Percentiles rank a stretch among this genome's conserved stretches.
Conservation (phyloP, 208 protist species). For the Leptomonas seymouri region DNA sequence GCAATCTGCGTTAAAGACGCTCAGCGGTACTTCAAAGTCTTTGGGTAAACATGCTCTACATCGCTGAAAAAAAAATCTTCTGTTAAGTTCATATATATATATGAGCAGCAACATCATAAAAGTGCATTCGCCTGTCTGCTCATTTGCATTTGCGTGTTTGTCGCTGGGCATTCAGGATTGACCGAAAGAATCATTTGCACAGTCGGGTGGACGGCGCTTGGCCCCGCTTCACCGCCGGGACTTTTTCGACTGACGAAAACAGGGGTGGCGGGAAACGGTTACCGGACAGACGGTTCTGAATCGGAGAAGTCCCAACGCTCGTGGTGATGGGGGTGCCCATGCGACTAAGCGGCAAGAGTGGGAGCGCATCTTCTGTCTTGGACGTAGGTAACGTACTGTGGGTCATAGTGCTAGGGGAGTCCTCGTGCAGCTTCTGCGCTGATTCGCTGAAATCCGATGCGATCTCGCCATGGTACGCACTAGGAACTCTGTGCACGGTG, state of each 20-base stretch:
- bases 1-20: neutral
- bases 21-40: neutral
- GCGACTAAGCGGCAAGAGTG: neutral
- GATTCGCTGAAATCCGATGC: constrained; percentile 4
- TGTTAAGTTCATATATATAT: neutral
- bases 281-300: constrained; percentile 10
- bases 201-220: neutral
- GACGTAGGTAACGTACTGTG: neutral
- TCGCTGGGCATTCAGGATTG: neutral
- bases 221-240: neutral
- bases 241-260: constrained; percentile 13
- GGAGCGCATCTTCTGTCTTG: neutral
- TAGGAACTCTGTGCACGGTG: neutral
- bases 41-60: neutral
- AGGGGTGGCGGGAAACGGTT: neutral
- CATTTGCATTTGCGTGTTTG: neutral
- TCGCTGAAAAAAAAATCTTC: neutral
- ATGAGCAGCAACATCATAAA: neutral
- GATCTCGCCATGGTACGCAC: constrained; percentile 2
- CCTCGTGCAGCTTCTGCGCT: constrained; percentile 11
- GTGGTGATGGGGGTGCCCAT: neutral
- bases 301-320: neutral
- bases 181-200: constrained; percentile 3
- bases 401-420: neutral
- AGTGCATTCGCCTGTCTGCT: neutral